Evolutionary conservation across 2,329 filamentous ascomycete species (phyloP).

Genomic region (Calonectria pseudoreteaudii): DNA sequence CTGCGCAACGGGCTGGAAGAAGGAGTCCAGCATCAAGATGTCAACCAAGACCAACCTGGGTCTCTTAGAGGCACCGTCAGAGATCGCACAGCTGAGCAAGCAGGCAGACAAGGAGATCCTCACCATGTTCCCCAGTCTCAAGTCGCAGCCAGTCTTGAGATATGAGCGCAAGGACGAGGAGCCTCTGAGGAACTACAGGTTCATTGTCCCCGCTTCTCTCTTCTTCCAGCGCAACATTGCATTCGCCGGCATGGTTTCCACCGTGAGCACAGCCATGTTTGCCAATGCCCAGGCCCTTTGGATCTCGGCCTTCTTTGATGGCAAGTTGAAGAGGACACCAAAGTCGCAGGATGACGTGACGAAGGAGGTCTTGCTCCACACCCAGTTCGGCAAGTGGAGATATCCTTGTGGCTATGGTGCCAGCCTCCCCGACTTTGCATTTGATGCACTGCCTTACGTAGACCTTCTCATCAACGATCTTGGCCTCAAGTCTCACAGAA

Average conservation of each 20-base stretch:
- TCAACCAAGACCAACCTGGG: conserved; percentile 8
- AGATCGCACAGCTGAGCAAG: conserved; percentile 1
- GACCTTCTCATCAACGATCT: conserved; percentile 71
- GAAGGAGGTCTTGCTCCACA: conserved; percentile 70
- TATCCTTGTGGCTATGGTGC: conserved; percentile 74
- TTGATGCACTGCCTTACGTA: conserved; percentile 75
- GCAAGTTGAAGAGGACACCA: conserved; percentile 52
- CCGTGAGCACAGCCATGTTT: conserved; percentile 46
- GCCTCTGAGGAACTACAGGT: conserved; percentile 36
- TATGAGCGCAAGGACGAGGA: conserved; percentile 30
- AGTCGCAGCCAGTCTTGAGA: conserved; percentile 26
- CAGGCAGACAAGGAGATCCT: conserved; percentile 32
- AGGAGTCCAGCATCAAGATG: conserved; percentile 56
- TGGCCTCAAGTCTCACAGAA: conserved; percentile 57
- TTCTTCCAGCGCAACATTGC: conserved; percentile 43
- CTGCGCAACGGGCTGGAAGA: conserved; percentile 65
- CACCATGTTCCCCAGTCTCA: conserved; percentile 30
- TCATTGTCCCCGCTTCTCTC: conserved; percentile 36
- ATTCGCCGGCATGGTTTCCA: conserved; percentile 46
- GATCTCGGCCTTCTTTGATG: conserved; percentile 67
- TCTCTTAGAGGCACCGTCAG: neutral
- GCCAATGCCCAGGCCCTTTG: conserved; percentile 58
- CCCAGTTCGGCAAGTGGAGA: conserved; percentile 75
- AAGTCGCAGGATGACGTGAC: conserved; percentile 51
- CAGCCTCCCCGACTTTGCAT: conserved; percentile 75